Evolutionary conservation across 2,329 filamentous ascomycete genomes (phyloP).

Genomic region (Paraphaeosphaeria minitans): DNA sequence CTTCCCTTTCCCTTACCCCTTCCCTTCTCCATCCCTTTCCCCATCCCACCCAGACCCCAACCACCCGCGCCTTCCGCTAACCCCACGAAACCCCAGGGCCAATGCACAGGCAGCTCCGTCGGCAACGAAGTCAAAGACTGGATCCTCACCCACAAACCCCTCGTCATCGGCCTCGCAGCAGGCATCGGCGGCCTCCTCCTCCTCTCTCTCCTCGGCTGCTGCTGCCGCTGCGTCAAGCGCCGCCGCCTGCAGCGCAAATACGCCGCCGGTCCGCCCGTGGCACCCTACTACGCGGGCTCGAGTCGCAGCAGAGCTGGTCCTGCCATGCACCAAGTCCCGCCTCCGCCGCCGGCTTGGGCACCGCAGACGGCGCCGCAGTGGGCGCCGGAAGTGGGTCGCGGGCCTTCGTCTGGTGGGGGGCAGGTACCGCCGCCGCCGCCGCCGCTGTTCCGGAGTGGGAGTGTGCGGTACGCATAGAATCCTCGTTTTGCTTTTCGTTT

Average conservation of each 20-base stretch:
- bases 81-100: constrained; percentile 60
- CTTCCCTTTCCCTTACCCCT: background rate
- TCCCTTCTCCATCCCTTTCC: background rate
- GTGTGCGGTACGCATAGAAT: constrained; percentile 1
- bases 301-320: background rate
- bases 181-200: constrained; percentile 73
- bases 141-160: constrained; percentile 75
- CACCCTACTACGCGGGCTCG: constrained; percentile 10
- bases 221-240: constrained; percentile 58
- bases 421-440: background rate
- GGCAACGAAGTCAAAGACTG: constrained; percentile 74
- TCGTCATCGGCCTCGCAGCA: constrained; percentile 79
- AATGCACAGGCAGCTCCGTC: constrained; percentile 73
- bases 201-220: constrained; percentile 71
- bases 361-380: background rate
- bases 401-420: background rate
- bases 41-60: too few relatives aligned
- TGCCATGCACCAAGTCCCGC: background rate
- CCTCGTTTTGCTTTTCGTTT: background rate
- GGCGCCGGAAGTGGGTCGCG: background rate
- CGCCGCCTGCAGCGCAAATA: constrained; percentile 30
- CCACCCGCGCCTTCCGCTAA: too few relatives aligned
- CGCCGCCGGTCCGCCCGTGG: constrained; percentile 24
- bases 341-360: too few relatives aligned
- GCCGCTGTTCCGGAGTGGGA: background rate